Percentiles rank a stretch among this genome's conserved stretches.
phyloP scores from a whole-genome alignment of 2,329 filamentous ascomycete genomes.

The Elsinoe arachidis region DNA sequence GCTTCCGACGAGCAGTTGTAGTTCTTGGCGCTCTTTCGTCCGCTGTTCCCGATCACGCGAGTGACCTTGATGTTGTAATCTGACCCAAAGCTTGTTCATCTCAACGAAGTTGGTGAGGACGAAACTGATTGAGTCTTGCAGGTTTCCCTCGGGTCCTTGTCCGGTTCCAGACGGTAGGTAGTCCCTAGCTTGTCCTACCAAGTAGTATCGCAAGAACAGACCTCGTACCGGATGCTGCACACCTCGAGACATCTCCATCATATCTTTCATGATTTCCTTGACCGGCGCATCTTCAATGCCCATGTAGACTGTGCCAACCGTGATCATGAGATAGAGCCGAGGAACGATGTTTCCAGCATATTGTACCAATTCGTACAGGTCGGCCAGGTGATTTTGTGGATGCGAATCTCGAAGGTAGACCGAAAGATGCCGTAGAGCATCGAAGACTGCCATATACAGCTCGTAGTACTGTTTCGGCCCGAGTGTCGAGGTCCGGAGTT shows the following conservation, averaged over 20 bases:
- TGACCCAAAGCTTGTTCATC: constrained; percentile 99
- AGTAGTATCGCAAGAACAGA: constrained; percentile 89
- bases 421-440: constrained; percentile 90
- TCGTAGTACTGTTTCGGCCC: constrained; percentile 99
- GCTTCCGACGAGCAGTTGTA: constrained; percentile 91
- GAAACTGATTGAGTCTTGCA: constrained; percentile 97
- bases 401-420: constrained; percentile 96
- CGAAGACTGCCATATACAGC: constrained; percentile 98
- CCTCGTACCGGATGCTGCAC: constrained; percentile 95
- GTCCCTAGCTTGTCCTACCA: constrained; percentile 90
- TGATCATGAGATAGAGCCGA: constrained; percentile 96
- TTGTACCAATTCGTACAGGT: constrained; percentile 94
- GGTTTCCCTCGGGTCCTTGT: constrained; percentile 88
- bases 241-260: constrained; percentile 99
- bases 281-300: constrained; percentile 94
- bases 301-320: constrained; percentile 98
- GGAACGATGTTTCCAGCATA: constrained; percentile 98
- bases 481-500: constrained; percentile 89
- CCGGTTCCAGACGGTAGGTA: constrained; percentile 70
- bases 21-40: constrained; percentile 87
- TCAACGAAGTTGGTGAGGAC: constrained; percentile 98
- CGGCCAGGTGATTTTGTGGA: constrained; percentile 93
- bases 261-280: constrained; percentile 99
- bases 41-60: constrained; percentile 88
- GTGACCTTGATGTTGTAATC: constrained; percentile 92